phyloP scores from a whole-genome alignment of 1,284 basidiomycete species.

The Pseudomicrostroma phylloplanum region DNA sequence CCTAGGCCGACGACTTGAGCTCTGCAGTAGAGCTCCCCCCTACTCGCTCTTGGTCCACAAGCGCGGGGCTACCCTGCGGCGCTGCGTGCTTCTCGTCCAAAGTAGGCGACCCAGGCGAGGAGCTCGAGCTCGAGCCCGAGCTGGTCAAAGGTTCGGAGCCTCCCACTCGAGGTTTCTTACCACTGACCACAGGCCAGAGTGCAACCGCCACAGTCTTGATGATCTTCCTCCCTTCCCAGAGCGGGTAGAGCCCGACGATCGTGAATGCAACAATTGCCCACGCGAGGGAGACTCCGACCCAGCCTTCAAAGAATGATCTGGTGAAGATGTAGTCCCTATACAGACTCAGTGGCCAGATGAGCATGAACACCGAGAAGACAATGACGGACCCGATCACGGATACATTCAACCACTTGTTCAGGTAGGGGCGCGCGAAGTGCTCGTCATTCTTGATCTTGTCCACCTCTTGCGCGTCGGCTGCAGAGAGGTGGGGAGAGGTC shows the following conservation, averaged over 20 bases:
- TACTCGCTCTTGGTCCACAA: too few species aligned
- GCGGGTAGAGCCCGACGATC: conserved; percentile 36
- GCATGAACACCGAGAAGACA: conserved; percentile 36
- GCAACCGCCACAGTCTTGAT: conserved; percentile 8
- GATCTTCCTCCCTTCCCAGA: conserved; percentile 35
- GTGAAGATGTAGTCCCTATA: conserved; percentile 48
- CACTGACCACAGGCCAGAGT: not conserved
- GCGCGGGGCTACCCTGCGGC: too few species aligned
- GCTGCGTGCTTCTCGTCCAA: too few species aligned
- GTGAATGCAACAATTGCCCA: conserved; percentile 40
- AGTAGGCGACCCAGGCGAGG: too few species aligned
- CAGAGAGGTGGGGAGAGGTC: not conserved
- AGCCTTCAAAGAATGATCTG: conserved; percentile 42
- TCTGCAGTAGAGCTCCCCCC: too few species aligned
- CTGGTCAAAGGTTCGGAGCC: too few species aligned
- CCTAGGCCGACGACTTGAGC: too few species aligned
- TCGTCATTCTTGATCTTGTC: conserved; percentile 8
- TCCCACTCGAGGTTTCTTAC: not conserved
- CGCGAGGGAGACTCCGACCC: conserved; percentile 40
- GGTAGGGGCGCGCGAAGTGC: not conserved
- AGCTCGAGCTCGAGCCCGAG: too few species aligned
- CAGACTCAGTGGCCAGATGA: conserved; percentile 47
- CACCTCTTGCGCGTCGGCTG: conserved; percentile 15
- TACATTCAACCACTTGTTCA: conserved; percentile 16
- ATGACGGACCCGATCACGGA: conserved; percentile 18